Evolutionary conservation across 2,329 filamentous ascomycete species (phyloP), one percentile per base, ranked within the genome.

Genomic region (Talaromyces sp.): DNA sequence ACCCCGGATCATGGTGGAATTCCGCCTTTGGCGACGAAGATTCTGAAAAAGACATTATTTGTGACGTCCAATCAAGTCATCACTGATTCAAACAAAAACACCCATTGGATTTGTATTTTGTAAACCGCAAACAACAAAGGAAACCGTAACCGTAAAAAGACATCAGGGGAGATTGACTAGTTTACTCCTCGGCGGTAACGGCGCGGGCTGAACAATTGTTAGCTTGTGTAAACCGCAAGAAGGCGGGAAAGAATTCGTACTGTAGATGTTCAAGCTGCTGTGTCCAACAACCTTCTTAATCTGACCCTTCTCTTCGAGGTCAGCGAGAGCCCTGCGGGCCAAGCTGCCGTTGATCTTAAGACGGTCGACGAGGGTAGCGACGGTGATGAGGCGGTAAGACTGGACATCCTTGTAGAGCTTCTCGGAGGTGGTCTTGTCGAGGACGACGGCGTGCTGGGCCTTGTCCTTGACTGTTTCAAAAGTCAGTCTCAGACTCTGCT

Each of bases 351-450:
- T 99, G 88, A 99, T 96, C 93, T 99, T 99, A 84, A 99, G 89
- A 84, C 95, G 90, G 85, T 99, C 95, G 88, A 99, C 95, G 79
- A 99, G 93, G 77, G 92, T 94, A 78, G 95, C 93, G 78, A 98
- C 91, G 80, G 95, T 98, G 85, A 99, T 93, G 83, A 99, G 93
- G 80, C 95, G 93, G 91, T 98, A 99, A 72, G 95, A 97, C 85
- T 98, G 95, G 78, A 99, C 96, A 89, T 99, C 95, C 88, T 99
- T 99, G 88, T 97, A 91, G 83, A 99, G 93, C 88, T 96, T 97
- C 85, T 99, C 95, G 74, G 90, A 91, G 80, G 90, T 97, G 84
- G 86, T 81, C 90, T 99, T 99, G 88, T 99, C 95, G 85, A 99
- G 92, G 80, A 98, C 87, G 84, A 99, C 95, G 83, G 80, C 92